Conservation (phyloP, 768 basidiomycete genomes). For the Strobilomyces echinocephalus region DNA sequence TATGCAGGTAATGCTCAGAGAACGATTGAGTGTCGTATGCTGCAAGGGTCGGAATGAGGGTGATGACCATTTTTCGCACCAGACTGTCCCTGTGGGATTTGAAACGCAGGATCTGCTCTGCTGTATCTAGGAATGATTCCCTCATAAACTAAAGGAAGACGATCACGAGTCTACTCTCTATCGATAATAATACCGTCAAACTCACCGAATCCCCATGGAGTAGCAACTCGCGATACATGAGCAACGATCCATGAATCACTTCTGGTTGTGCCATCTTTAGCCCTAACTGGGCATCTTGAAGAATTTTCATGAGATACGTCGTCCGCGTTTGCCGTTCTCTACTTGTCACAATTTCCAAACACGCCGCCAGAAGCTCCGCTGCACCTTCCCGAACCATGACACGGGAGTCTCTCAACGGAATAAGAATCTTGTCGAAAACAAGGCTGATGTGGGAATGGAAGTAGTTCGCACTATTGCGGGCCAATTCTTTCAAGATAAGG, state of each 20-base stretch:
- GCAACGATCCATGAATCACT: constrained; percentile 85
- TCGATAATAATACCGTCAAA: constrained; percentile 1
- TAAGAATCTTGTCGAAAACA: constrained; percentile 90
- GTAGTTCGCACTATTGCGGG: constrained; percentile 79
- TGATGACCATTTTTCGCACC: constrained; percentile 91
- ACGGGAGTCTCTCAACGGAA: constrained; percentile 82
- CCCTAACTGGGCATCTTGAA: constrained; percentile 82
- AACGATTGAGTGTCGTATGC: constrained; percentile 93
- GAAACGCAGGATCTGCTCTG: constrained; percentile 87
- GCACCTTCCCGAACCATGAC: constrained; percentile 91
- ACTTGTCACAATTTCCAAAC: constrained; percentile 79
- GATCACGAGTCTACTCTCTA: neutral
- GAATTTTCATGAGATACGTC: constrained; percentile 72
- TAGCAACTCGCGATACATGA: constrained; percentile 87
- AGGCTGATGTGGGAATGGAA: constrained; percentile 85
- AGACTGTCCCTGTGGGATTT: constrained; percentile 81
- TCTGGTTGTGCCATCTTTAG: constrained; percentile 79
- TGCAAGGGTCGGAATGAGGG: constrained; percentile 91
- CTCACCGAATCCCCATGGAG: constrained; percentile 92
- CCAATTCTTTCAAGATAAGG: constrained; percentile 89
- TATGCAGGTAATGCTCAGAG: constrained; percentile 84
- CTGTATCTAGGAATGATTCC: constrained; percentile 79
- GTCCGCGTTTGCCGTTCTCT: constrained; percentile 65
- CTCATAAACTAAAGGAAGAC: constrained; percentile 68
- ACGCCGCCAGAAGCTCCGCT: constrained; percentile 88